Evolutionary conservation across 1,284 basidiomycete species (phyloP).

Genomic region (Moesziomyces sp.): DNA sequence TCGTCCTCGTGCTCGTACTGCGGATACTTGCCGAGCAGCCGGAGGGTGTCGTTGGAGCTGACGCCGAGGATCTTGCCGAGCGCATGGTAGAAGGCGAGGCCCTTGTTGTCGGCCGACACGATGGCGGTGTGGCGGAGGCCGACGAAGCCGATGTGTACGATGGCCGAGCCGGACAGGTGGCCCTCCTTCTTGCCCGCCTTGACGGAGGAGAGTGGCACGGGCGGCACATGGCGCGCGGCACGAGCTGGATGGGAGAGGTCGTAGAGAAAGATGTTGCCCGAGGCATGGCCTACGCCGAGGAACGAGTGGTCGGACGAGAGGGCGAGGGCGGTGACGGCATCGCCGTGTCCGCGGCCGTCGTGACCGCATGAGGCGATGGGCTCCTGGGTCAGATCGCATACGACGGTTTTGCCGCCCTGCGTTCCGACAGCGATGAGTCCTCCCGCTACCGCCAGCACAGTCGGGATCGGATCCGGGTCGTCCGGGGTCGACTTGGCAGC

Average conservation of each 20-base stretch:
- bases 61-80: conserved; percentile 94
- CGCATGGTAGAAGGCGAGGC: conserved; percentile 94
- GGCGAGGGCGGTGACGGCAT: conserved; percentile 87
- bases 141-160: conserved; percentile 88
- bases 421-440: conserved; percentile 92
- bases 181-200: conserved; percentile 89
- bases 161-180: conserved; percentile 85
- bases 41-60: conserved; percentile 91
- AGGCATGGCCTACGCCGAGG: conserved; percentile 86
- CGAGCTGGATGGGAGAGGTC: conserved; percentile 77
- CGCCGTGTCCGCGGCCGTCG: conserved; percentile 31
- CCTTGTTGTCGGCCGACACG: conserved; percentile 88
- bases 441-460: conserved; percentile 80
- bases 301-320: conserved; percentile 94
- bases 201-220: conserved; percentile 77
- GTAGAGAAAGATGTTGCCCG: conserved; percentile 87
- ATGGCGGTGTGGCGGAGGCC: conserved; percentile 92
- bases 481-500: conserved; percentile 73
- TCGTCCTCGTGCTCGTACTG: conserved; percentile 42
- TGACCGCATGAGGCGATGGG: conserved; percentile 47
- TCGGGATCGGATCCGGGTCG: conserved; percentile 75
- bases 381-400: conserved; percentile 88
- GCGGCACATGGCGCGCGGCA: conserved; percentile 76
- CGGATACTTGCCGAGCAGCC: conserved; percentile 88
- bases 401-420: conserved; percentile 78